A percentile compares a stretch with the other conserved stretches of the same genome.
These are phyloP conservation scores for Viola pubescens DNA, from an alignment of 441 rosid genomes.

Conservation along the genomic window DNA sequence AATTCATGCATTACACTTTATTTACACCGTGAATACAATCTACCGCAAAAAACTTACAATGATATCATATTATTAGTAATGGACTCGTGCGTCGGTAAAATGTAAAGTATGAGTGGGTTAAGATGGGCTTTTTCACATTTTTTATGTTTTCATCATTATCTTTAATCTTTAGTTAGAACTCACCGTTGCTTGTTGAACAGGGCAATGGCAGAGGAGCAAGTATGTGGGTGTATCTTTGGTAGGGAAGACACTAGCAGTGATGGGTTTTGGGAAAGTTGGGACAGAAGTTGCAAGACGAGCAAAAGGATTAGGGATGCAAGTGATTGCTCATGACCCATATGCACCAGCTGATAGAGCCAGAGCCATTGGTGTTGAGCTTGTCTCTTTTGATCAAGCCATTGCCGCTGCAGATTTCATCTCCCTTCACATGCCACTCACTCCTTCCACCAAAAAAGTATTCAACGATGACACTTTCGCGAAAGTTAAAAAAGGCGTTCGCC, in stretches of 20 bases:
- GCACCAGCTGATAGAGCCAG: conserved; percentile 84
- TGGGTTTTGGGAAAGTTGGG: conserved; percentile 94
- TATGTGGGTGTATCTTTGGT: conserved; percentile 89
- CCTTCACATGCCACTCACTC: conserved; percentile 85
- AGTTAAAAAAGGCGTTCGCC: conserved; percentile 81
- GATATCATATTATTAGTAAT: too few species aligned
- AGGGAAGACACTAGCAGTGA: conserved; percentile 70
- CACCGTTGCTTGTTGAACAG: conserved; percentile 22
- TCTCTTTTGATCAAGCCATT: conserved; percentile 65
- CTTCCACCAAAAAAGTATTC: conserved; percentile 54
- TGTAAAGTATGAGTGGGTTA: too few species aligned
- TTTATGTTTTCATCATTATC: too few species aligned
- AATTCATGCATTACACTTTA: too few species aligned
- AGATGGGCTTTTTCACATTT: too few species aligned
- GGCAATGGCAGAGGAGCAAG: conserved; percentile 79
- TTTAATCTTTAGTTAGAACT: too few species aligned
- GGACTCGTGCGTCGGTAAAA: too few species aligned
- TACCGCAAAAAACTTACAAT: too few species aligned
- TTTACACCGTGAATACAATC: too few species aligned
- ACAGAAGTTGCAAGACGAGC: conserved; percentile 86
- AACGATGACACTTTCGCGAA: conserved; percentile 64
- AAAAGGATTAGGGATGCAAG: conserved; percentile 87
- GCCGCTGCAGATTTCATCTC: conserved; percentile 79
- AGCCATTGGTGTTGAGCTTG: conserved; percentile 75
- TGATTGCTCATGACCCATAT: conserved; percentile 82